Conservation (phyloP, 2,329 filamentous ascomycete species). For the Ceratocystis harringtonii region DNA sequence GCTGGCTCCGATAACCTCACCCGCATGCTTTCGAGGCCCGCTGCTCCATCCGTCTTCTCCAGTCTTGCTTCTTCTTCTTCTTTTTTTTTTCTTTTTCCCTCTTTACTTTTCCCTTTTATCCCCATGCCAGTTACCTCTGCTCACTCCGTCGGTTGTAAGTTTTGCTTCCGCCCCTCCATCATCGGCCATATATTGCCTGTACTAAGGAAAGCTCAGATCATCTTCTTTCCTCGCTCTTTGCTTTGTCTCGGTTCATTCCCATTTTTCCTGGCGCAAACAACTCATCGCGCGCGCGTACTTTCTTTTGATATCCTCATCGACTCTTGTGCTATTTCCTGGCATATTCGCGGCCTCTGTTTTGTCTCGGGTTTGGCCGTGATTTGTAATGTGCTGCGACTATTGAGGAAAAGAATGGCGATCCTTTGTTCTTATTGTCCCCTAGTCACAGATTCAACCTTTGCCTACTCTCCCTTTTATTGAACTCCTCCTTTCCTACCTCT, state of each 20-base stretch:
- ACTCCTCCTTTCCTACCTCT: neutral
- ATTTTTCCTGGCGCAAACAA: neutral
- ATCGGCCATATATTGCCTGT: neutral
- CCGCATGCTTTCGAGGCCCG: too few relatives aligned
- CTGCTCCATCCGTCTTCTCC: too few relatives aligned
- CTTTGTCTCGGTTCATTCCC: constrained; percentile 5
- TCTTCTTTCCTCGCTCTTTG: constrained; percentile 7
- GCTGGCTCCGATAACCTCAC: too few relatives aligned
- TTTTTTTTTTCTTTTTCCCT: too few relatives aligned
- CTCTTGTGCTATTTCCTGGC: neutral
- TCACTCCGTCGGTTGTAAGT: neutral
- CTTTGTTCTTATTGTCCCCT: neutral
- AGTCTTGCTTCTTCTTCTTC: too few relatives aligned
- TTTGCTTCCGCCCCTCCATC: neutral
- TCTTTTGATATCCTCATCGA: neutral
- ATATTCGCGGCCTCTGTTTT: neutral
- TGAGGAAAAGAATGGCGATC: neutral
- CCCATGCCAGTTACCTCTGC: neutral
- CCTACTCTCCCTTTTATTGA: neutral
- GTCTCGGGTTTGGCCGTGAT: neutral
- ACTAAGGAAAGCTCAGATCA: constrained; percentile 6
- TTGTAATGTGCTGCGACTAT: neutral
- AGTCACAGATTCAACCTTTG: neutral
- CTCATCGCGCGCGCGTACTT: neutral
- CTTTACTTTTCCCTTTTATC: neutral